Percentiles rank a stretch among this genome's conserved stretches.
These are phyloP conservation scores for Bigelowiella natans DNA, from an alignment of 78 protist species.

Conservation along the genomic window DNA sequence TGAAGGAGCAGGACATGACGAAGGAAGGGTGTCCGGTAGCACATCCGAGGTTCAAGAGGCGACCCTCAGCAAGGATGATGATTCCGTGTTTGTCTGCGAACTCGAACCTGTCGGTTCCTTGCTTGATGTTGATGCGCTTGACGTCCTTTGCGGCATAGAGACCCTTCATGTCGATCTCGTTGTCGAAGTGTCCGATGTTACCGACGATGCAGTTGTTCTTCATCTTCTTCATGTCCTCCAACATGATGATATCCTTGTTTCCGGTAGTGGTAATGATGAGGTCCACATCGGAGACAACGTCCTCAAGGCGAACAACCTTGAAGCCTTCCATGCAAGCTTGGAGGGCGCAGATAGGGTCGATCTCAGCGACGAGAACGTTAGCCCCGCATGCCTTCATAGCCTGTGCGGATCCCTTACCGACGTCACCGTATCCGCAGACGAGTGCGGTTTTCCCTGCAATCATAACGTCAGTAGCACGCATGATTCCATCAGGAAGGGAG, in stretches of 20 bases:
- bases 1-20: constrained; percentile 97
- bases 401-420: constrained; percentile 95
- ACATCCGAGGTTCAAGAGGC: constrained; percentile 98
- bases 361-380: constrained; percentile 87
- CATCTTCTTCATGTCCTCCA: constrained; percentile 82
- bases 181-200: constrained; percentile 99
- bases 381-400: constrained; percentile 81
- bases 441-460: constrained; percentile 89
- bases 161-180: constrained; percentile 91
- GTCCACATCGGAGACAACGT: constrained; percentile 57
- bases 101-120: constrained; percentile 88
- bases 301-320: constrained; percentile 83
- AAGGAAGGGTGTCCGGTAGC: constrained; percentile 99
- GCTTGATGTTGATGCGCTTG: constrained; percentile 81
- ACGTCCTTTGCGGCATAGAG: constrained; percentile 58
- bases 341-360: constrained; percentile 99
- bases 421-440: constrained; percentile 97
- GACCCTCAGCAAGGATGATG: constrained; percentile 96
- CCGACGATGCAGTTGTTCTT: constrained; percentile 93
- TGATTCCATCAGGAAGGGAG: constrained; percentile 95
- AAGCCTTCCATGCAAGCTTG: constrained; percentile 98
- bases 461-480: constrained; percentile 98
- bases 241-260: constrained; percentile 79
- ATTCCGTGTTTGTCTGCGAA: constrained; percentile 72
- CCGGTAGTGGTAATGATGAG: constrained; percentile 98